Conservation (phyloP, 371 early-diverging fungal genomes). For the Fennellomyces sp. region DNA sequence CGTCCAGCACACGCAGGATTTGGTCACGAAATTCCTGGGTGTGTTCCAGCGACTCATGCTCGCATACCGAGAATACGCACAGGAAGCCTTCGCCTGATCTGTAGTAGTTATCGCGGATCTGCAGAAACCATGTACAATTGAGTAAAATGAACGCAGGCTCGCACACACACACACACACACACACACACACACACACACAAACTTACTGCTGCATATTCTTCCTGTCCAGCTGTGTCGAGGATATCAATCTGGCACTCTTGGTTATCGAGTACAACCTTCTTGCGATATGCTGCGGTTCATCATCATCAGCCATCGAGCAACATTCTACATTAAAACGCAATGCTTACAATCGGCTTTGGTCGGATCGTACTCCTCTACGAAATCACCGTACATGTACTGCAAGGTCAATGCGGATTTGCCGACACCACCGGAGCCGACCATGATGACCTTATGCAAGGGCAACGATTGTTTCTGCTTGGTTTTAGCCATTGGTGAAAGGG, state of each 20-base stretch:
- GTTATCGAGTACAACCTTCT: slow-evolving; percentile 68
- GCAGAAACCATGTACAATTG: background rate
- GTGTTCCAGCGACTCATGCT: slow-evolving; percentile 81
- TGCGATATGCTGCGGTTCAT: slow-evolving; percentile 59
- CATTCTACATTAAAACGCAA: background rate
- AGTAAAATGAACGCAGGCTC: background rate
- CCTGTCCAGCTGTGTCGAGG: slow-evolving; percentile 94
- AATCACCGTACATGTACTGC: slow-evolving; percentile 93
- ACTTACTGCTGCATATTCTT: slow-evolving; percentile 82
- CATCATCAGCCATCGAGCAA: background rate
- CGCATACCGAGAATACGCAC: slow-evolving; percentile 85
- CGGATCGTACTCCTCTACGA: slow-evolving; percentile 95
- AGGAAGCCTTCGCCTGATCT: slow-evolving; percentile 91
- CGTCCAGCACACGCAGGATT: slow-evolving; percentile 86
- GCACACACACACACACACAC: background rate
- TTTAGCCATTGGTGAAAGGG: slow-evolving; percentile 19
- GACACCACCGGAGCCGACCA: slow-evolving; percentile 94
- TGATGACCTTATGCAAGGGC: slow-evolving; percentile 88
- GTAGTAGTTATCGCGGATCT: slow-evolving; percentile 93
- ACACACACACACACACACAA: background rate
- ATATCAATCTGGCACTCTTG: slow-evolving; percentile 89
- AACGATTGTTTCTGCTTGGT: slow-evolving; percentile 64
- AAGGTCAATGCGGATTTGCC: slow-evolving; percentile 93
- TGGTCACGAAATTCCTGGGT: slow-evolving; percentile 90
- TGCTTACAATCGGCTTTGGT: slow-evolving; percentile 88